Base-by-base conservation (phyloP, 495 filamentous ascomycete genomes). In the Chlorociboria aeruginascens region DNA sequence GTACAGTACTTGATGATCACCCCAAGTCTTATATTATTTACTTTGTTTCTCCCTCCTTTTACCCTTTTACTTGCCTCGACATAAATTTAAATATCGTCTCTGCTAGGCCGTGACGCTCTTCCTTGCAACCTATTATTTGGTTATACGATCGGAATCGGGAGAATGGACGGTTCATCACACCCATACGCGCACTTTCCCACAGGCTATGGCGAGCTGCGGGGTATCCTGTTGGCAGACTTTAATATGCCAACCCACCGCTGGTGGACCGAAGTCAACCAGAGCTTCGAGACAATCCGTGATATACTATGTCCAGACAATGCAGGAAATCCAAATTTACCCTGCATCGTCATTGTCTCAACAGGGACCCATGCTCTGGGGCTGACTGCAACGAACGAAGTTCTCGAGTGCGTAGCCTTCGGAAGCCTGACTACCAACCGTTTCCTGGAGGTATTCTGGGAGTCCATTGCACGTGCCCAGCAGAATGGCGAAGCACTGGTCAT, bases 361-460 rank as follows among this genome's bases (percentile, higher is more conserved):
- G 46, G 46, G 14, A 32, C 9, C 10, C 29, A 28, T 40, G 20
- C 14, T 2, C 8, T 47, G 7, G 11, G 40, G n/a, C 7, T 54
- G 1, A 45, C 31, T 1, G 38, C 51, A 2, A 17, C 13, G 3
- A 31, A 39, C 11, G 46, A 54, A 10, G 7, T 32, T 8, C 40
- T 54, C 28, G 8, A 41, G 13, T 54, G 45, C 31, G 10, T 49
- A 12, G 51, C 46, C 11, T 45, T 54, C 36, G 51, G 51, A 0
- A 49, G 46, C 0, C 30, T 49, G 10, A 25, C 17, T 10, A 1
- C 11, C 25, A 31, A 29, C 8, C 12, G 39, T 8, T 54, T 25
- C 39, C 13, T 35, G 11, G 46, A 54, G 34, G 13, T 49, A 9
- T 38, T 48, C 16, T 54, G 51, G 51, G 45, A 54, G 31, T 30